Conservation (phyloP, 345 rosid species). For the Punica granatum region DNA sequence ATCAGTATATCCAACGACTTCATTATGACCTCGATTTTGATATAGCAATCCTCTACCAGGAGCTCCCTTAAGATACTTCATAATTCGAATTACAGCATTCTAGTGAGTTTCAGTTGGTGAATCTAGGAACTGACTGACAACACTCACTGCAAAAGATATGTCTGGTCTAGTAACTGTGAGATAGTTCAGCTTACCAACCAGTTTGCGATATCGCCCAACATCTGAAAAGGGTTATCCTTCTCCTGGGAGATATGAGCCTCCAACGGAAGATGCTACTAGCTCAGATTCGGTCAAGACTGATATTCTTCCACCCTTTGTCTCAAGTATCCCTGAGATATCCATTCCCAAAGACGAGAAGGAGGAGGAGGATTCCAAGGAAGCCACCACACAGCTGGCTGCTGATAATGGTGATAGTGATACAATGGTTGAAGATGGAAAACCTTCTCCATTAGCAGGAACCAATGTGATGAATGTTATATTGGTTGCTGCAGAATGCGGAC, state of each 20-base stretch:
- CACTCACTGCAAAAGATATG: no score
- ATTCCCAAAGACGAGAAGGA: background rate
- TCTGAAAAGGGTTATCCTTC: no score
- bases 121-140: no score
- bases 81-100: no score
- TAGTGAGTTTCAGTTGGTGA: no score
- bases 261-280: conserved; percentile 12
- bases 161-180: no score
- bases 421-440: conserved; percentile 28
- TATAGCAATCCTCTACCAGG: no score
- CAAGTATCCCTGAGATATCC: conserved; percentile 1
- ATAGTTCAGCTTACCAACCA: no score
- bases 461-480: conserved; percentile 86
- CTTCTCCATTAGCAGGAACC: conserved; percentile 75
- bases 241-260: background rate
- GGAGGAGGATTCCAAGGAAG: conserved; percentile 18
- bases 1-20: no score
- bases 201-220: no score
- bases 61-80: no score
- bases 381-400: conserved; percentile 16
- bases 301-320: conserved; percentile 33
- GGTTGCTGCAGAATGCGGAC: conserved; percentile 95
- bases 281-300: conserved; percentile 36
- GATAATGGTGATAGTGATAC: conserved; percentile 25
- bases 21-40: no score